Evolutionary conservation across 495 filamentous ascomycete genomes (phyloP).

Genomic region (Hypoxylon fragiforme): DNA sequence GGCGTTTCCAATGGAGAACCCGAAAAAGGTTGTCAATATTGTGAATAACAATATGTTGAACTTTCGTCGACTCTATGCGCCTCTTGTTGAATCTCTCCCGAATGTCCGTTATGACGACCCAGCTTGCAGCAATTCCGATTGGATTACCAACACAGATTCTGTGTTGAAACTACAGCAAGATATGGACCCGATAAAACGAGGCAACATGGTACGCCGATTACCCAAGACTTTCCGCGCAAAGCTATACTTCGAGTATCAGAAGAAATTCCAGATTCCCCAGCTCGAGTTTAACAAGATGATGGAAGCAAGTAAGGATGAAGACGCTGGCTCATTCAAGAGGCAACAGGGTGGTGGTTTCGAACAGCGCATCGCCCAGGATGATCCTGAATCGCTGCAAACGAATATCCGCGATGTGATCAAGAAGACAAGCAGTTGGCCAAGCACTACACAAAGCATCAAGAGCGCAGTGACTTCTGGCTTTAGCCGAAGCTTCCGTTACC

Average conservation of each 20-base stretch:
- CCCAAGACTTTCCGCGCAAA: slow-evolving; percentile 86
- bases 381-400: slow-evolving; percentile 62
- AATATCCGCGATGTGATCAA: slow-evolving; percentile 75
- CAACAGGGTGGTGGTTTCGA: slow-evolving; percentile 84
- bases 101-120: slow-evolving; percentile 81
- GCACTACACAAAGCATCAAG: slow-evolving; percentile 81
- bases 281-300: slow-evolving; percentile 87
- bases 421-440: slow-evolving; percentile 88
- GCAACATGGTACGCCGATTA: slow-evolving; percentile 93
- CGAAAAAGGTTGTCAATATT: slow-evolving; percentile 91
- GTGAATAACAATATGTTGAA: slow-evolving; percentile 86
- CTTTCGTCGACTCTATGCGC: slow-evolving; percentile 87
- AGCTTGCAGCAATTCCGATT: slow-evolving; percentile 60
- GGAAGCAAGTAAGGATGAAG: slow-evolving; percentile 69
- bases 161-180: slow-evolving; percentile 71
- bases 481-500: slow-evolving; percentile 68
- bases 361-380: slow-evolving; percentile 71
- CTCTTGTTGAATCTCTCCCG: slow-evolving; percentile 84
- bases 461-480: slow-evolving; percentile 75
- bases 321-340: slow-evolving; percentile 66
- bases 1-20: slow-evolving; percentile 83
- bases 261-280: slow-evolving; percentile 82
- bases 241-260: slow-evolving; percentile 91
- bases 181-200: slow-evolving; percentile 85
- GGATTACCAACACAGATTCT: slow-evolving; percentile 63